Evolutionary conservation across 495 filamentous ascomycete genomes (phyloP).

Genomic region (Xylaria bambusicola): DNA sequence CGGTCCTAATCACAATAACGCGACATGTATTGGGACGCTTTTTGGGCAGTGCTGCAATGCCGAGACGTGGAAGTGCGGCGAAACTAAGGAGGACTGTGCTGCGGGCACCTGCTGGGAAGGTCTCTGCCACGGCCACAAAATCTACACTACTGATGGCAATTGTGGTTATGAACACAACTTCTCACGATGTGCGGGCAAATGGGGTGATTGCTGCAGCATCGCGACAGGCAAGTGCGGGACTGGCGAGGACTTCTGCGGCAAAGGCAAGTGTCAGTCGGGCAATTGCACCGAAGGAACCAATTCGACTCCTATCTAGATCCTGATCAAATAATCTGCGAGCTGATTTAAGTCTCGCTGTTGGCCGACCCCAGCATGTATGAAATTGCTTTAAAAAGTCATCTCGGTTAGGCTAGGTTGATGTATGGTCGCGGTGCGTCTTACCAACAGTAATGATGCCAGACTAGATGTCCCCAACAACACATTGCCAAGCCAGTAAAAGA

Average conservation of each 20-base stretch:
- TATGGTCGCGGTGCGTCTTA: no score
- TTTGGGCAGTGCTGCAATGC: slow-evolving; percentile 32
- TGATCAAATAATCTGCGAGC: no score
- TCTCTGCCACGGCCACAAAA: slow-evolving; percentile 21
- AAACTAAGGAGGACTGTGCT: slow-evolving; percentile 31
- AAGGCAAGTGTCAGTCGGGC: slow-evolving; percentile 17
- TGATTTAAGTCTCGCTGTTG: no score
- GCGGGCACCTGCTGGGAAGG: slow-evolving; percentile 36
- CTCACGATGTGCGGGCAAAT: slow-evolving; percentile 26
- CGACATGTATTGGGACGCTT: slow-evolving; percentile 30
- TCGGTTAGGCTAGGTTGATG: no score
- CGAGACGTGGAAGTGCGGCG: slow-evolving; percentile 32
- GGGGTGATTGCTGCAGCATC: slow-evolving; percentile 34
- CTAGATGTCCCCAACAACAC: no score
- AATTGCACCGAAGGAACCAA: no score
- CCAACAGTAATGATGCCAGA: no score
- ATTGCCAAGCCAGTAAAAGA: no score
- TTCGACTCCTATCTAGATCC: no score
- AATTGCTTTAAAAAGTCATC: no score
- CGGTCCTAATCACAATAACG: slow-evolving; percentile 34
- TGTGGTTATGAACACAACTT: slow-evolving; percentile 28
- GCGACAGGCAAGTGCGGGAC: slow-evolving; percentile 31
- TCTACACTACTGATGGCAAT: slow-evolving; percentile 29
- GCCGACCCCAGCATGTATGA: no score
- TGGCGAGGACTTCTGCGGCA: slow-evolving; percentile 23